Evolutionary conservation across 1,284 basidiomycete species (phyloP), one percentile per base, ranked within the genome.

Genomic region (Naganishia albida): DNA sequence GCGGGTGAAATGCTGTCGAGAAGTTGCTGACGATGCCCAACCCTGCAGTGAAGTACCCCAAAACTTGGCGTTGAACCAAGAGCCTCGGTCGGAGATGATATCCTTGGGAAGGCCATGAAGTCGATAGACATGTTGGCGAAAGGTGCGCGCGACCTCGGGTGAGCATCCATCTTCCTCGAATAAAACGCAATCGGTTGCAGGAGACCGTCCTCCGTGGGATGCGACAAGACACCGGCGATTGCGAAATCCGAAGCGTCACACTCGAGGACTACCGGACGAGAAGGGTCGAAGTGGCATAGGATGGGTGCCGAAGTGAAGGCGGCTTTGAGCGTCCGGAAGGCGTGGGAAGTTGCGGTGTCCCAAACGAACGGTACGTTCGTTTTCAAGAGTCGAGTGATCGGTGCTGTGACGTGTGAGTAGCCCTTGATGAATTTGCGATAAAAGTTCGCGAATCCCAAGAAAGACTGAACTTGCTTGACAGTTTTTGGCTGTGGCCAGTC

Each of bases 371-470:
- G 10, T 4, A 60, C 23, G 40, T 67, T 64, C 62, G 71, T 73
- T 55, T 67, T 53, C 2, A 70, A 67, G 2, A 77, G 65, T 4
- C 56, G 25, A 4, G 67, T 70, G 0, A 83, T 68, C 2, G 80
- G 79, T 13, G 65, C 38, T 7, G 71, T 70, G 23, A 80, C 77
- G 16, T 72, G 64, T 4, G 79, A 75, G 65, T 75, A 83, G 38
- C 71, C 62, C n/a, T 72, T 30, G 48, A 84, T 80, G 69, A 83
- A 83, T 20, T 74, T 65, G 2, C 78, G 68, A 64, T 78, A 82
- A 69, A 80, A 83, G 65, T 81, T 81, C 25, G 72, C 73, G 39
- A 81, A 75, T 30, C 80, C 79, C 15, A 81, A 70, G 72, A 80
- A 81, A 2, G 65, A 68, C 63, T 78, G 76, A n/a, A 80, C 53